Base-by-base conservation (phyloP, 108 stramenopile genomes). In the Cyclotella distinguenda region DNA sequence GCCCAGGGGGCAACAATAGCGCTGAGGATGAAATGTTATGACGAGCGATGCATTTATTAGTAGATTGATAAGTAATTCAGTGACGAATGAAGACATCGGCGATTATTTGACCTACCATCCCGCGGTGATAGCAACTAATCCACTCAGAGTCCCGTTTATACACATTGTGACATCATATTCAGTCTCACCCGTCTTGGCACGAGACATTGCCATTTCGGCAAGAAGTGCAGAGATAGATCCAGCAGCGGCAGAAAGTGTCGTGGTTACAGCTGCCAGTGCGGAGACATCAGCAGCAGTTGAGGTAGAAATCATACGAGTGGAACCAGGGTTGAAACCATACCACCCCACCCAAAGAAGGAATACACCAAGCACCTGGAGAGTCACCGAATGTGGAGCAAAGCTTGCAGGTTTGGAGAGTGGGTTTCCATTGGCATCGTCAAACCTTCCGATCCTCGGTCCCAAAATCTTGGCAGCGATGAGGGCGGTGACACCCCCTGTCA, bases 281-380 rank as follows among this genome's bases (percentile, higher is more conserved):
- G 81, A 74, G 26, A 93, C 65, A 8, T 72, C 67, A 11, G 70
- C 85, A 6, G 35, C 42, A 7, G 59, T 62, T 7, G 23, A 25
- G 21, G 67, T 72, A 21, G 55, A 47, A 54, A 91, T 85, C 11
- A 60, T 46, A 12, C 92, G 78, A 19, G 92, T 89, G 30, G 84
- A 86, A 12, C 90, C 93, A 7, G 82, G 76, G 81, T 95, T 97
- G 92, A 97, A 97, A 22, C 94, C 95, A 61, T 95, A 95, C 96
- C 96, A 97, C 33, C 95, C 96, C 48, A 95, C 86, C 95, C 95
- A 95, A 5, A 97, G 86, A 66, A 92, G 68, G 65, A 94, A 83
- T 1, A 86, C 88, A 10, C 93, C 93, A 12, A 94, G 75, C 28
- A 91, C 85, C 81, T 95, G 92, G 11, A 94, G 66, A 18, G 94